Evolutionary conservation across 116 monocot species (phyloP).

Genomic region (Cymodocea nodosa): DNA sequence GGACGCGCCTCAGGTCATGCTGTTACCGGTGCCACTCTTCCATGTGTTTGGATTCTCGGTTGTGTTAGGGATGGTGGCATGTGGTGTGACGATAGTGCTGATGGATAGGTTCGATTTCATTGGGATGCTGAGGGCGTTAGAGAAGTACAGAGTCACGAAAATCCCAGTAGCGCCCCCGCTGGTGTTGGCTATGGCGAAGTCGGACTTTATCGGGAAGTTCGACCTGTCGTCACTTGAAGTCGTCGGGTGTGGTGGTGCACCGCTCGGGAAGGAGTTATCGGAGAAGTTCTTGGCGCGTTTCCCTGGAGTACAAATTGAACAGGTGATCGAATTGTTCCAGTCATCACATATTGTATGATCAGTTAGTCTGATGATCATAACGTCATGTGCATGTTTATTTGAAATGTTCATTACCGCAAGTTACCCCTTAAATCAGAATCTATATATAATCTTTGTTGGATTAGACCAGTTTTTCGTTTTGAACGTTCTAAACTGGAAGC

Average conservation of each 20-base stretch:
- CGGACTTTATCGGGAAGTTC: conserved; percentile 7
- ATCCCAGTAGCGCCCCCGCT: conserved; percentile 52
- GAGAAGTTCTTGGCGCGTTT: conserved; percentile 13
- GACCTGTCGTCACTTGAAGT: conserved; percentile 17
- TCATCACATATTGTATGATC: no score
- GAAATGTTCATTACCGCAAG: no score
- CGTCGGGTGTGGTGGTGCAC: conserved; percentile 36
- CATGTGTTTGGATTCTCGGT: conserved; percentile 60
- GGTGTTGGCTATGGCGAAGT: conserved; percentile 45
- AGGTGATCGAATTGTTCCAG: conserved; percentile 4
- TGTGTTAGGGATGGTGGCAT: conserved; percentile 16
- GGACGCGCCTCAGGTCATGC: conserved; percentile 7
- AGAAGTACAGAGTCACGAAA: conserved; percentile 33
- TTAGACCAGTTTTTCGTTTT: no score
- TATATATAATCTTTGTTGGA: no score
- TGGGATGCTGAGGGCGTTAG: conserved; percentile 42
- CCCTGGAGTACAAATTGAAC: conserved; percentile 7
- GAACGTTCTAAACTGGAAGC: no score
- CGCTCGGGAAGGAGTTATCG: conserved; percentile 19
- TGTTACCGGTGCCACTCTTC: conserved; percentile 54
- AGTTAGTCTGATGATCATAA: not conserved
- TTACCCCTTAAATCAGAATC: no score
- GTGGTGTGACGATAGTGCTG: conserved; percentile 45
- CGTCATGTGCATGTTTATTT: no score
- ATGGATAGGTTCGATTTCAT: conserved; percentile 53